These are phyloP conservation scores for Fraxinus quadrangulata DNA, from an alignment of 257 asterid genomes.

Conservation along the genomic window DNA sequence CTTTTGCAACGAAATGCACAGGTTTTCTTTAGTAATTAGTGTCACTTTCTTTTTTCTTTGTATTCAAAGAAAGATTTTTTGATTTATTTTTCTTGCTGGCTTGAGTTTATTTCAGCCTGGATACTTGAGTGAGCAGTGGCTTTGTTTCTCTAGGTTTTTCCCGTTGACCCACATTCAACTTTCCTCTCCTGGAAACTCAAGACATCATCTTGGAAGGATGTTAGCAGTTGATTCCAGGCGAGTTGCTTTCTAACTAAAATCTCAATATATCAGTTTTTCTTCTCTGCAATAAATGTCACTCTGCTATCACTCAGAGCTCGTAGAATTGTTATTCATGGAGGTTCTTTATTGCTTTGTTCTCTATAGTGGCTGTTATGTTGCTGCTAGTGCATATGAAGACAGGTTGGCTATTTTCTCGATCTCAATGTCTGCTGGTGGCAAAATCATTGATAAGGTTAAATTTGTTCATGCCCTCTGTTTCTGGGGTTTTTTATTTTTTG, in stretches of 20 bases:
- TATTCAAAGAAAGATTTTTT: not conserved
- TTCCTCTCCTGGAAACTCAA: conserved; percentile 74
- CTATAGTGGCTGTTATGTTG: conserved; percentile 89
- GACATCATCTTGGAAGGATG: conserved; percentile 90
- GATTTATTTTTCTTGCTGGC: conserved; percentile 22
- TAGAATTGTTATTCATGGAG: conserved; percentile 46
- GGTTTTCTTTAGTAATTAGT: conserved; percentile 44
- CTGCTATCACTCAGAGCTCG: conserved; percentile 39
- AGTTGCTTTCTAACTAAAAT: conserved; percentile 34
- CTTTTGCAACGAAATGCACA: conserved; percentile 90
- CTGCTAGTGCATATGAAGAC: conserved; percentile 91
- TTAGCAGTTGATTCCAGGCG: conserved; percentile 86
- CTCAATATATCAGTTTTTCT: conserved; percentile 18
- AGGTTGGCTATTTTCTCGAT: conserved; percentile 77
- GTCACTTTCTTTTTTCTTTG: conserved; percentile 10
- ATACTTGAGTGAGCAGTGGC: conserved; percentile 21
- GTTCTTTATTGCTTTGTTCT: conserved; percentile 48
- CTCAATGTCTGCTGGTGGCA: conserved; percentile 60
- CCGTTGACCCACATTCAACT: conserved; percentile 72
- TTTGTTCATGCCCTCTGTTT: conserved; percentile 19
- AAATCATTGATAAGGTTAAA: conserved; percentile 76
- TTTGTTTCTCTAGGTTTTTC: conserved; percentile 56
- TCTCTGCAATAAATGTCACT: conserved; percentile 27
- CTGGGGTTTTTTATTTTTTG: conserved; percentile 11
- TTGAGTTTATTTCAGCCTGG: conserved; percentile 23